Evolutionary conservation across 169 alveolate genomes (phyloP).

Genomic region (Theileria luwenshuni): DNA sequence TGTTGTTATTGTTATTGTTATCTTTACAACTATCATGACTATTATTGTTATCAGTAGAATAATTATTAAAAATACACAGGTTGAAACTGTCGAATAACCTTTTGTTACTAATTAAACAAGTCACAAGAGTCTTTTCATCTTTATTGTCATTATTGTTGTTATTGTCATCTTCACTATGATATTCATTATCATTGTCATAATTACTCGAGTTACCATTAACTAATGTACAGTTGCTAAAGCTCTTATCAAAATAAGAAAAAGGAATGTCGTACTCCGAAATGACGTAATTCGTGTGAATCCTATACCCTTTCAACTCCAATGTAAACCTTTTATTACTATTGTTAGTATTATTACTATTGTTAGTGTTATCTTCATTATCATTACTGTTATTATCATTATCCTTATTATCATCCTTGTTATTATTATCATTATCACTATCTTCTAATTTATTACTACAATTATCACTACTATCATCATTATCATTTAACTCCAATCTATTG

Average conservation of each 20-base stretch:
- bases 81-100: conserved; percentile 32
- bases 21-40: neutral
- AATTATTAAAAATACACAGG: conserved; percentile 15
- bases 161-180: too few species aligned
- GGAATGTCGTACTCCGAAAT: conserved; percentile 9
- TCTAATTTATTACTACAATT: neutral
- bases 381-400: neutral
- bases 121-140: conserved; percentile 6
- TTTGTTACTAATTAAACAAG: conserved; percentile 2
- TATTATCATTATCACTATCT: neutral
- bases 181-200: neutral
- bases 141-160: too few species aligned
- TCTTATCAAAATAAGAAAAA: neutral
- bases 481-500: neutral
- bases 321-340: neutral
- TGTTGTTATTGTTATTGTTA: neutral
- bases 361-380: neutral
- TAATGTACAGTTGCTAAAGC: neutral
- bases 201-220: neutral
- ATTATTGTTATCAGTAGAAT: neutral
- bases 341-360: neutral
- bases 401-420: neutral
- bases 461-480: neutral
- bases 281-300: neutral
- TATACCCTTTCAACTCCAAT: neutral